phyloP scores from a whole-genome alignment of 345 rosid species.

The Gossypium sturtianum region DNA sequence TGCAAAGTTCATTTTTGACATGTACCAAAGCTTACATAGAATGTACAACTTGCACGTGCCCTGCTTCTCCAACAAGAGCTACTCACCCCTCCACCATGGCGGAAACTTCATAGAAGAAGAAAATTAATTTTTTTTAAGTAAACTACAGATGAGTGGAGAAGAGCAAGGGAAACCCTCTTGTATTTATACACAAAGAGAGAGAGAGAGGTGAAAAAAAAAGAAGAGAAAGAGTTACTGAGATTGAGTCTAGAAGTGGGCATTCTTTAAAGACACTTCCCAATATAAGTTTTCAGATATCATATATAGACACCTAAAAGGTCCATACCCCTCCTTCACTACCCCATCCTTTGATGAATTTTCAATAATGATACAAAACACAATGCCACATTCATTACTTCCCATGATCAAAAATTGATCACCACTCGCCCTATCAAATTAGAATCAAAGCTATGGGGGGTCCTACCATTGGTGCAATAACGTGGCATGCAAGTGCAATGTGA shows the following conservation, averaged over 20 bases:
- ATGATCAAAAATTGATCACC: background rate
- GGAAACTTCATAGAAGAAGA: background rate
- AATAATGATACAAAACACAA: background rate
- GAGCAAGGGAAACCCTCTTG: constrained; percentile 8
- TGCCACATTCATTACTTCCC: background rate
- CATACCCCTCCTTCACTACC: background rate
- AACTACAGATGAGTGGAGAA: background rate
- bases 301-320: background rate
- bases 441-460: background rate
- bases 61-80: constrained; percentile 98
- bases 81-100: constrained; percentile 40
- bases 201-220: background rate
- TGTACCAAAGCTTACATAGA: background rate
- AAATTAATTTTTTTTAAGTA: background rate
- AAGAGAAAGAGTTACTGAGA: constrained; percentile 4
- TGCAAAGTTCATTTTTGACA: constrained; percentile 34
- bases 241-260: constrained; percentile 67
- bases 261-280: constrained; percentile 33
- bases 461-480: background rate
- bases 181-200: constrained; percentile 27
- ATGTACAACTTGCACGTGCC: constrained; percentile 79
- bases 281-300: background rate
- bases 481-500: background rate
- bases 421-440: background rate
- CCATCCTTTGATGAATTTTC: background rate